Conservation (phyloP, 148 eudicot genomes). For the Euryodendron excelsum region DNA sequence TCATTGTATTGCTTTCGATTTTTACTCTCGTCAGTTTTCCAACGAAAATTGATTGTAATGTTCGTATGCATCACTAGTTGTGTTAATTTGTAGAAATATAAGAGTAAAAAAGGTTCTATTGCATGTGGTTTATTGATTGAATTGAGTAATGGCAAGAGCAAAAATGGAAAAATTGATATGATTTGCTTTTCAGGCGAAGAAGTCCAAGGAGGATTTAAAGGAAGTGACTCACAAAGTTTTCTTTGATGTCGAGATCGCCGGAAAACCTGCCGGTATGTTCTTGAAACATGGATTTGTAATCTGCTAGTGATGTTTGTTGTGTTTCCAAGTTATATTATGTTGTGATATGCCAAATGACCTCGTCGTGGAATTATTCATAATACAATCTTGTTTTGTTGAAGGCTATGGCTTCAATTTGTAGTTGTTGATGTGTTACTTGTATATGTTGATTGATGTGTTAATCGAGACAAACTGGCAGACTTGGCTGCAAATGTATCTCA, state of each 20-base stretch:
- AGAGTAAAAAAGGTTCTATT: background rate
- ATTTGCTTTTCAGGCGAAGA: constrained; percentile 59
- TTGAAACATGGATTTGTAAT: background rate
- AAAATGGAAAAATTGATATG: background rate
- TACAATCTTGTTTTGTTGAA: background rate
- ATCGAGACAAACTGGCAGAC: background rate
- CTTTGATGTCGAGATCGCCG: constrained; percentile 87
- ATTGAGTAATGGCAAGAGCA: background rate
- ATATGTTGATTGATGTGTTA: background rate
- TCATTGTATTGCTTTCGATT: background rate
- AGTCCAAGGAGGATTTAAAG: constrained; percentile 64
- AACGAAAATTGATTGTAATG: background rate
- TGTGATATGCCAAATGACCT: background rate
- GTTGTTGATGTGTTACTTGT: background rate
- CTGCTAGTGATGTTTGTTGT: background rate
- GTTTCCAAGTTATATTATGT: background rate
- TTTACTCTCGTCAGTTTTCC: background rate
- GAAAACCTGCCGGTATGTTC: constrained; percentile 78
- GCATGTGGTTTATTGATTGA: background rate
- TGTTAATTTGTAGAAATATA: background rate
- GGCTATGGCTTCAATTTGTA: background rate
- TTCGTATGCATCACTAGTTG: background rate
- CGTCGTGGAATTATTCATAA: background rate
- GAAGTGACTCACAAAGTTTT: constrained; percentile 88
- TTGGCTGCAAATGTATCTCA: background rate